Evolutionary conservation across 2,329 filamentous ascomycete species (phyloP).

Genomic region (Epichloe sp.): DNA sequence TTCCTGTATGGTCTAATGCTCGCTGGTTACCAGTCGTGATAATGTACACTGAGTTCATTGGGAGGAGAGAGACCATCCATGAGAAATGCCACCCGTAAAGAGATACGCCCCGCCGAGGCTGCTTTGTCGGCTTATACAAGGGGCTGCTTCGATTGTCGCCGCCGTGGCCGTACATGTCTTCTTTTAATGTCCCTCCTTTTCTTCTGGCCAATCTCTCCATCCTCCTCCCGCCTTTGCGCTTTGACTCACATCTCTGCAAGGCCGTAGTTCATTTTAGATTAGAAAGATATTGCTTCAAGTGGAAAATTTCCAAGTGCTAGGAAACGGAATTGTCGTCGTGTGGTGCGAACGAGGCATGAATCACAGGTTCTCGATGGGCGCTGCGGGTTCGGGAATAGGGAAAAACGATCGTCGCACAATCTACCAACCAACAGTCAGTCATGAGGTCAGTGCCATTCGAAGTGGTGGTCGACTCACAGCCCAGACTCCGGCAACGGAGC

Average conservation of each 20-base stretch:
- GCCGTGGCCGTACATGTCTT: neutral
- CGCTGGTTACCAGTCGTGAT: slow-evolving; percentile 31
- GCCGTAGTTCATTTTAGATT: neutral
- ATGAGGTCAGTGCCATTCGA: slow-evolving; percentile 3
- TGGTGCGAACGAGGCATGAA: neutral
- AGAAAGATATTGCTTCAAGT: neutral
- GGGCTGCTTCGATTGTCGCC: neutral
- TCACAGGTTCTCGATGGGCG: slow-evolving; percentile 17
- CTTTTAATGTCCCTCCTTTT: slow-evolving; percentile 6
- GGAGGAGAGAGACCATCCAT: slow-evolving; percentile 36
- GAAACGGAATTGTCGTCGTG: slow-evolving; percentile 27
- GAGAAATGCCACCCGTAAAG: slow-evolving; percentile 5
- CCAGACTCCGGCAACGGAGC: slow-evolving; percentile 74
- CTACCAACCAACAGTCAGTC: slow-evolving; percentile 11
- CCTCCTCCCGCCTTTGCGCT: neutral
- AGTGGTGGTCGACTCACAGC: slow-evolving; percentile 50
- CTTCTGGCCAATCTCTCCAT: slow-evolving; percentile 1
- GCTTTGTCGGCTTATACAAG: slow-evolving; percentile 20
- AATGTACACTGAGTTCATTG: slow-evolving; percentile 37
- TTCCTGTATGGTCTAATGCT: slow-evolving; percentile 31
- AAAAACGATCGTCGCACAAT: slow-evolving; percentile 30
- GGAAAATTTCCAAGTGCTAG: slow-evolving; percentile 8
- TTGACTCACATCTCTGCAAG: slow-evolving; percentile 6
- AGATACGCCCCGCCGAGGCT: slow-evolving; percentile 11
- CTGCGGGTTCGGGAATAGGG: slow-evolving; percentile 20